Percentiles rank a stretch among this genome's conserved stretches.
Evolutionary conservation across 768 basidiomycete genomes (phyloP).

Genomic region (Pisolithus microcarpus): DNA sequence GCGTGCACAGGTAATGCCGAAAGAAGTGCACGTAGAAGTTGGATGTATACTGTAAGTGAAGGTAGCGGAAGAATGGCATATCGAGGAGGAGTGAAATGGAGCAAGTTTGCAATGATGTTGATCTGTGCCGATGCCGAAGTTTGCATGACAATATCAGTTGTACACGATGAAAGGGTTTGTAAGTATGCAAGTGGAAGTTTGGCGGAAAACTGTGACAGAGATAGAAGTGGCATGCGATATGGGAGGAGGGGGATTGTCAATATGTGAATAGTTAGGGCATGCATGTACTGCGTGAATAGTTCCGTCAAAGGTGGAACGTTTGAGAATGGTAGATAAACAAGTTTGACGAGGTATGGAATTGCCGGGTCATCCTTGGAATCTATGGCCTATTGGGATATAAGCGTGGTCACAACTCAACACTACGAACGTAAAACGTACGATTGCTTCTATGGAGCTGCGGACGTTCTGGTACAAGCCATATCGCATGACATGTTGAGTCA

Average conservation of each 20-base stretch:
- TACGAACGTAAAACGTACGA: constrained; percentile 37
- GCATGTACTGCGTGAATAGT: constrained; percentile 26
- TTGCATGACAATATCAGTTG: constrained; percentile 24
- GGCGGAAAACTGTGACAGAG: constrained; percentile 58
- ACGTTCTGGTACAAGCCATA: constrained; percentile 38
- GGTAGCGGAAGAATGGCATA: constrained; percentile 42
- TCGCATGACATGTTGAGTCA: constrained; percentile 40
- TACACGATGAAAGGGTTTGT: constrained; percentile 24
- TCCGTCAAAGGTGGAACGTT: constrained; percentile 27
- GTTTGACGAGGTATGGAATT: constrained; percentile 23
- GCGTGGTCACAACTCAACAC: neutral
- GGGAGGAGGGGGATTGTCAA: constrained; percentile 74
- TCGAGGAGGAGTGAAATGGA: constrained; percentile 56
- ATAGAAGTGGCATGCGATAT: constrained; percentile 56
- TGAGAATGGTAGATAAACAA: constrained; percentile 18
- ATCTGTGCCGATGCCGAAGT: constrained; percentile 30
- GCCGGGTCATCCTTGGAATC: constrained; percentile 43
- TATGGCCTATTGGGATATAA: constrained; percentile 36
- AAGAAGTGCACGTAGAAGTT: constrained; percentile 45
- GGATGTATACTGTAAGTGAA: constrained; percentile 47
- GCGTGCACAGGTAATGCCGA: constrained; percentile 45
- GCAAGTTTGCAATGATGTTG: constrained; percentile 68
- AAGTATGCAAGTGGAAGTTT: constrained; percentile 50
- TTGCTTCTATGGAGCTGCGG: constrained; percentile 17
- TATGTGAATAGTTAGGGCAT: constrained; percentile 44